These are phyloP conservation scores for Fusarium palustre DNA, from an alignment of 2,329 filamentous ascomycete genomes.

Conservation along the genomic window DNA sequence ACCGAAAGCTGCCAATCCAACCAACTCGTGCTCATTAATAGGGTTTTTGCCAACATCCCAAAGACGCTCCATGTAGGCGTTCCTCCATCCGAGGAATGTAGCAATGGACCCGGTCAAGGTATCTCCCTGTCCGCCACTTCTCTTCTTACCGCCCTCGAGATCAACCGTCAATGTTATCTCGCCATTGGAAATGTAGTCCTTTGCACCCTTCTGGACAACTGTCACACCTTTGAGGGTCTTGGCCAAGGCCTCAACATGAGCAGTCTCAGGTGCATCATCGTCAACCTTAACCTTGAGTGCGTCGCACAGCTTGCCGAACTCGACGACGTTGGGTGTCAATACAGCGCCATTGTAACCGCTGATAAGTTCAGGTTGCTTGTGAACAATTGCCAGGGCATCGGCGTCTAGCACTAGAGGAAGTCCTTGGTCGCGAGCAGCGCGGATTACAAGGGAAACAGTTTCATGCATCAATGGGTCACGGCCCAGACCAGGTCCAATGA, in stretches of 20 bases:
- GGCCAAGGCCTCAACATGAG: conserved; percentile 73
- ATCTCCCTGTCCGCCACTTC: conserved; percentile 94
- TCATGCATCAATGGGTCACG: conserved; percentile 91
- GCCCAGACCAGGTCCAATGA: conserved; percentile 92
- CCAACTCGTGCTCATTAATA: conserved; percentile 66
- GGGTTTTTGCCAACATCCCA: conserved; percentile 72
- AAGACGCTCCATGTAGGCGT: conserved; percentile 84
- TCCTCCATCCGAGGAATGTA: conserved; percentile 88
- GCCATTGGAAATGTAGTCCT: conserved; percentile 87
- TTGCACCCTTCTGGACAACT: conserved; percentile 87
- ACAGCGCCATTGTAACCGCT: conserved; percentile 86
- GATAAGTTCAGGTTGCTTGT: conserved; percentile 79
- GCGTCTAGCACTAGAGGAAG: conserved; percentile 92
- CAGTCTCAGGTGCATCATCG: conserved; percentile 52
- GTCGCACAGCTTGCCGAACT: conserved; percentile 86
- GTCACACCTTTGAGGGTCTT: conserved; percentile 86
- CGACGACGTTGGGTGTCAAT: conserved; percentile 93
- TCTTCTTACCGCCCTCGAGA: conserved; percentile 83
- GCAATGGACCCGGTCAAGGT: conserved; percentile 91
- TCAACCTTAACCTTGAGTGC: conserved; percentile 73
- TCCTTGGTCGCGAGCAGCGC: conserved; percentile 75
- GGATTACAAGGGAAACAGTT: conserved; percentile 82
- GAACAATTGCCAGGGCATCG: conserved; percentile 84
- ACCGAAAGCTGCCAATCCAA: conserved; percentile 85
- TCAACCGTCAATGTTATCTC: conserved; percentile 80